Evolutionary conservation across 192 early-diverging fungal genomes (phyloP), one percentile per base, ranked within the genome.

Genomic region (Fimicolochytrium jonesii): DNA sequence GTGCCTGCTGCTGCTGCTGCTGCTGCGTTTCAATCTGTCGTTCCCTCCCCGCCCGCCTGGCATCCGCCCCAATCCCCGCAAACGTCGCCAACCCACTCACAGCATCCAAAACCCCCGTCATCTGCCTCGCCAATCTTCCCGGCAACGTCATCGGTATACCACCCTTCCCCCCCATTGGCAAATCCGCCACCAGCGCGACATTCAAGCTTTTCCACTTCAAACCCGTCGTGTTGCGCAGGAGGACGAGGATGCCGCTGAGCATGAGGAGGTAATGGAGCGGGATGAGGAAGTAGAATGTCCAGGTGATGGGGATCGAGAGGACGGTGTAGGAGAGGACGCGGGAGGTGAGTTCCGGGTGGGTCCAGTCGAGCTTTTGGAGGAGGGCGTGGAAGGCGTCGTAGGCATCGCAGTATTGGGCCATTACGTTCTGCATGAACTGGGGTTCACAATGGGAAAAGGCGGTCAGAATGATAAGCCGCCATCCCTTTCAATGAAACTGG

Each of bases 341-440:
- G 10, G 61, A 50, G 6, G 73, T 70, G 25, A 52, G 37, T 17
- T 54, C 23, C 6, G 43, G 56, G 41, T 72, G 59, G 25, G 63
- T 52, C 62, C 70, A 78, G 49, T 74, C 73, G 10, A 75, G 45
- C 6, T 44, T 18, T 10, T 55, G 22, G 28, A 65, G 52, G 23
- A 34, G 44, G 25, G 46, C 39, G 32, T 43, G 37, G 15, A 55
- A 43, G 18, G 39, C 48, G 44, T 64, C 72, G 64, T 66, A 64
- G 11, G 51, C 56, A 52, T 74, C 72, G 35, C 61, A 63, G 56
- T 67, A 67, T 41, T 68, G 43, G 23, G 79, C 83, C 88, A 89
- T 89, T 72, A 84, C 77, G 53, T 90, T 87, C 55, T 90, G 88
- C 30, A 88, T 79, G 62, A 87, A 83, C 53, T 84, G 25, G n/a